Evolutionary conservation across 805 yeast genomes (phyloP), one percentile per base, ranked within the genome.

Genomic region (Candida sakaeoensis): DNA sequence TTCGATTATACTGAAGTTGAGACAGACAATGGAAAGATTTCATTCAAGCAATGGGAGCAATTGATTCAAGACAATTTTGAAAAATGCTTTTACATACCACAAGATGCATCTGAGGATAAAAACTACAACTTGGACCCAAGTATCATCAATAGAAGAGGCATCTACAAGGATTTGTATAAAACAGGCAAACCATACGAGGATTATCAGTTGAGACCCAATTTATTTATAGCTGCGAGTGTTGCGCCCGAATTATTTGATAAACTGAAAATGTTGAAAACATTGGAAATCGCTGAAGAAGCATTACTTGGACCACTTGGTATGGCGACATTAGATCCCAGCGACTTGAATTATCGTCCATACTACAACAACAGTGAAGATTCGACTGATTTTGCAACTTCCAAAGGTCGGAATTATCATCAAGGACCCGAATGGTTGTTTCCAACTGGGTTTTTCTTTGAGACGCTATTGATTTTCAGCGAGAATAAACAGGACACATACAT

Each of bases 371-470:
- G 88, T 35, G 83, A 76, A 29, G 98, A 91, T 53, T 78, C 77
- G 39, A 78, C 74, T 4, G 96, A 91, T 60, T 93, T 89, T 72
- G 88, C 95, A 1, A 89, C 97, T 0, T 74, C 97, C 2, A 88
- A 89, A 62, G 99, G 99, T 22, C 77, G 98, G 53, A 93, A 93
- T 63, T 91, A 91, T 59, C 99, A 91, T 61, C 98, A 91, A 64
- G 99, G 99, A 2, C 99, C 99, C 2, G 99, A 93, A 58, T 91
- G 99, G 99, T 85, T 86, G 24, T 91, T 97, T 97, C 76, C 80
- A 43, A 72, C 74, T 18, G 99, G 99, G 2, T 89, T 79, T 60
- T 91, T 88, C 56, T 63, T 93, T 49, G 75, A 97, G 47, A 95
- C 98, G 0, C 80, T 71, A 52, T 65, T 77, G 27, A 58, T 65